Evolutionary conservation across 208 protist genomes (phyloP), one percentile per base, ranked within the genome.

Genomic region (Acanthamoeba sp.): DNA sequence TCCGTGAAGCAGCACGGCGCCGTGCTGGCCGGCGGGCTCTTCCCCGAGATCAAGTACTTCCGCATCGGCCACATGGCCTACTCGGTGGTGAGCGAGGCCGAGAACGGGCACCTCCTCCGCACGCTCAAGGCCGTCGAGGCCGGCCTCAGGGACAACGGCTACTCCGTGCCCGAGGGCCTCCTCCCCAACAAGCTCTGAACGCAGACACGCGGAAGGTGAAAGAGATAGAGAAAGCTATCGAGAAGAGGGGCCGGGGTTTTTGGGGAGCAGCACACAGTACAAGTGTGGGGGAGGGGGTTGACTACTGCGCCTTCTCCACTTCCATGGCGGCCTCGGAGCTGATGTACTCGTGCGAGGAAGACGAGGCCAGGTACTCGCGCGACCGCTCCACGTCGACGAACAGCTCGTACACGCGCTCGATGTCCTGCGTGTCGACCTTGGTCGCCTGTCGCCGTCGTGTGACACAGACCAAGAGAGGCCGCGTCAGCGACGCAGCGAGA

Each of bases 361-460:
- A 42, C 29, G 48, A 0, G 27, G 29, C 82, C 16, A 93, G 62
- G 90, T 96, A 97, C 32, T 96, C 95, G 71, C 96, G 29, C 12
- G 96, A 98, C 36, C 98, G 90, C n/a, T 97, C 97, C 22, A 99
- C 97, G 95, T 99, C 99, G 69, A 99, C 98, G 97, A 99, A 99
- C 38, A 99, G 98, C 62, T 96, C 94, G 96, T 99, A 99, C 12
- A 99, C 99, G 38, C 97, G 98, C 66, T 99, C 98, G 91, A 99
- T 98, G 95, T 99, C 99, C 36, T 98, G 96, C 24, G 99, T 97
- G 22, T 98, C 98, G 16, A 99, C 99, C 40, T 97, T 97, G 14
- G 97, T 97, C 18, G 97, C 84, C 78, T 96, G 52, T 18, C 14
- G 5, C 71, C 62, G 73, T 93, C 18, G 76, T 27, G 5, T 38